A percentile compares a stretch with the other conserved stretches of the same genome.
Conservation (phyloP, 2,329 filamentous ascomycete species). For the Talaromyces sp. region DNA sequence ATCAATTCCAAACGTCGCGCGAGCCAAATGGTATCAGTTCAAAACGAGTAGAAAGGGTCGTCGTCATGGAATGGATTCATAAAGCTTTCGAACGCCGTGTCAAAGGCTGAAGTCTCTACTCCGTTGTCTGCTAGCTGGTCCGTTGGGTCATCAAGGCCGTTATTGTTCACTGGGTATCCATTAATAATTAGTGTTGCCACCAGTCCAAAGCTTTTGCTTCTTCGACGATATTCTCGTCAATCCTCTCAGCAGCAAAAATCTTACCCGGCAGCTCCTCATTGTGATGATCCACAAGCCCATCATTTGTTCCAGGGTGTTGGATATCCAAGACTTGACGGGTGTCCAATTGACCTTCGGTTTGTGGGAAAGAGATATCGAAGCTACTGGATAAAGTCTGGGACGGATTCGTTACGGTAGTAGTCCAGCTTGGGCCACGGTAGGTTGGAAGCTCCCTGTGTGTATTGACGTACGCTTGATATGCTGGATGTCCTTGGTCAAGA, state of each 20-base stretch:
- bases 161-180: background rate
- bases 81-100: slow-evolving; percentile 1
- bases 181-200: slow-evolving; percentile 10
- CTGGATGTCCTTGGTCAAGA: background rate
- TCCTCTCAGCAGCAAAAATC: slow-evolving; percentile 9
- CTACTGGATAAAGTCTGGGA: background rate
- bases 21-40: background rate
- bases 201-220: slow-evolving; percentile 5
- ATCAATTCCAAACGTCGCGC: background rate
- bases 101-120: background rate
- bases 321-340: background rate
- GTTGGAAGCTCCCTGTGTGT: slow-evolving; percentile 13
- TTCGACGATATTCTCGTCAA: slow-evolving; percentile 5
- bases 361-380: background rate
- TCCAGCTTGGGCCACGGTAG: slow-evolving; percentile 12
- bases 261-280: slow-evolving; percentile 7
- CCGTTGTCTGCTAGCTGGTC: background rate
- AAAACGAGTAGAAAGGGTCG: background rate
- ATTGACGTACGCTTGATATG: slow-evolving; percentile 9
- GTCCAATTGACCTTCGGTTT: background rate
- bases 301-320: background rate
- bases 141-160: background rate
- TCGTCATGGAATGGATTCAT: background rate
- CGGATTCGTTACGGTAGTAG: background rate
- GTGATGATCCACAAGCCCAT: background rate